Evolutionary conservation across 2,329 filamentous ascomycete species (phyloP).

Genomic region (Chrysoporthe deuterocubensis): DNA sequence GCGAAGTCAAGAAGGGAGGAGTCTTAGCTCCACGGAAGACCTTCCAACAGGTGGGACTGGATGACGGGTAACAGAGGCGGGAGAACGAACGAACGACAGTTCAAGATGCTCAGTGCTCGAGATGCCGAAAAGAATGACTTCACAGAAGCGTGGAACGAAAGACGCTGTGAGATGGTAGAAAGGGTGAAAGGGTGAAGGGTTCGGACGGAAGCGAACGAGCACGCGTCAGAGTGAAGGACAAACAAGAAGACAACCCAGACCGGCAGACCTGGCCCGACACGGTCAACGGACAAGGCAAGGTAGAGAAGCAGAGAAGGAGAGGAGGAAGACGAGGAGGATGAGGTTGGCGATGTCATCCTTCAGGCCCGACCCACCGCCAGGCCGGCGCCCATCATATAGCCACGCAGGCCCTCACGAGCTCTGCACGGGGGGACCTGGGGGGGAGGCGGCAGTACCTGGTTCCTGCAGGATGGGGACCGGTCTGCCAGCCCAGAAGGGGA

Average conservation of each 20-base stretch:
- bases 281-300: neutral
- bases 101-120: neutral
- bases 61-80: neutral
- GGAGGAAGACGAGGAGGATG: neutral
- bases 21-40: neutral
- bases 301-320: neutral
- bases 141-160: neutral
- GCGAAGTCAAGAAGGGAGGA: neutral
- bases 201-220: neutral
- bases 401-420: too few relatives aligned
- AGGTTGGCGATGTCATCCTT: slow-evolving; percentile 8
- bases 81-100: neutral
- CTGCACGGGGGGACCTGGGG: neutral
- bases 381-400: neutral
- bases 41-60: neutral
- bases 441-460: neutral
- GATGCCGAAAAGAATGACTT: slow-evolving; percentile 15
- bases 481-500: neutral
- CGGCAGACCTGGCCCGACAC: neutral
- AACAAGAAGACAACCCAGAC: neutral
- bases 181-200: neutral
- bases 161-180: neutral
- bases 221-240: slow-evolving; percentile 6
- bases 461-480: slow-evolving; percentile 5
- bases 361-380: neutral